phyloP scores from a whole-genome alignment of 164 flowering plant species.

The Chimonanthus praecox region DNA sequence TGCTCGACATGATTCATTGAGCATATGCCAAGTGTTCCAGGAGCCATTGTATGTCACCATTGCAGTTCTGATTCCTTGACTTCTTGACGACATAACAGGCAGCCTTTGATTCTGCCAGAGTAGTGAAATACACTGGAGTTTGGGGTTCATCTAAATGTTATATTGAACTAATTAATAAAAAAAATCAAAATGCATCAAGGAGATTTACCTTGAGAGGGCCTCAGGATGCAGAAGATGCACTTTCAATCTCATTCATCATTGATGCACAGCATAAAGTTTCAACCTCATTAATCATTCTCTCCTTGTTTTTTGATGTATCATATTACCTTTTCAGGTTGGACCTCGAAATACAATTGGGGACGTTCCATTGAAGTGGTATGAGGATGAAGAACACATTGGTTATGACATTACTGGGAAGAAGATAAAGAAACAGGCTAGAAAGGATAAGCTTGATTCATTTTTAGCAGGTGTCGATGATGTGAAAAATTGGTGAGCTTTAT shows the following conservation, averaged over 20 bases:
- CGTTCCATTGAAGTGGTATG: slow-evolving; percentile 82
- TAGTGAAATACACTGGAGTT: not conserved
- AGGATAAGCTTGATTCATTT: slow-evolving; percentile 63
- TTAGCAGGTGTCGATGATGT: slow-evolving; percentile 67
- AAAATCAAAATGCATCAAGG: no score
- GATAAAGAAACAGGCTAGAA: slow-evolving; percentile 72
- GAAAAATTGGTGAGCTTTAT: slow-evolving; percentile 59
- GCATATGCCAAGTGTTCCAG: no score
- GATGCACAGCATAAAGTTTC: no score
- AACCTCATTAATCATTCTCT: not conserved
- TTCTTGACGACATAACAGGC: not conserved
- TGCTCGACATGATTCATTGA: no score
- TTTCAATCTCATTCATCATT: no score
- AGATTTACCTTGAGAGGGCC: no score
- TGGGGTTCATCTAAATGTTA: not conserved
- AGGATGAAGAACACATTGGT: slow-evolving; percentile 90
- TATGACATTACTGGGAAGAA: slow-evolving; percentile 86
- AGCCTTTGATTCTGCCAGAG: not conserved
- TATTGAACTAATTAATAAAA: not conserved
- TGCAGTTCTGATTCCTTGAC: no score
- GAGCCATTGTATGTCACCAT: no score
- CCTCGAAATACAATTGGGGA: slow-evolving; percentile 86
- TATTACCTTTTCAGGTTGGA: slow-evolving; percentile 45
- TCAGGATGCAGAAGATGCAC: no score
- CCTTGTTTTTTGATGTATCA: not conserved